Conservation (phyloP, 1,284 basidiomycete species). For the Meripilus lineatus region DNA sequence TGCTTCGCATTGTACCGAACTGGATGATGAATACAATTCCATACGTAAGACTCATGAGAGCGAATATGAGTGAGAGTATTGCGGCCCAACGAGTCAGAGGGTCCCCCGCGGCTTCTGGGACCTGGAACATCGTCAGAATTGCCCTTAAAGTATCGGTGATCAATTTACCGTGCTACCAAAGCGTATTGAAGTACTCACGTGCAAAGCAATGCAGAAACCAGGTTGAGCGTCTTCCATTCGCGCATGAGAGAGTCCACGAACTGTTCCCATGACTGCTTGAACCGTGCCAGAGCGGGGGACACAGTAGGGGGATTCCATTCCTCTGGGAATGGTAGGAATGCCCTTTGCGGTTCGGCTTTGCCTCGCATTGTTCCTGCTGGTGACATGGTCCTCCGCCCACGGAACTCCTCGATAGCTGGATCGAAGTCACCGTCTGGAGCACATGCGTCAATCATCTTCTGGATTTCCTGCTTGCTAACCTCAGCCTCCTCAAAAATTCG, state of each 20-base stretch:
- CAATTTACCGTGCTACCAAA: not conserved
- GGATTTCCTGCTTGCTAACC: slow-evolving; percentile 65
- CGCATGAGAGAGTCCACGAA: slow-evolving; percentile 65
- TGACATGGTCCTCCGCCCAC: not conserved
- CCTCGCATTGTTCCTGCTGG: not conserved
- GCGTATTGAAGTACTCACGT: slow-evolving; percentile 43
- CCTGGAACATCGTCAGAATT: slow-evolving; percentile 72
- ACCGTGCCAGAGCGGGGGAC: slow-evolving; percentile 54
- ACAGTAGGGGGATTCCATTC: slow-evolving; percentile 58
- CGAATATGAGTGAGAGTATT: slow-evolving; percentile 61
- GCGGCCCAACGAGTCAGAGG: slow-evolving; percentile 64
- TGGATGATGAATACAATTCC: slow-evolving; percentile 75
- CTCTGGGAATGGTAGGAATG: slow-evolving; percentile 50
- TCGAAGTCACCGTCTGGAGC: slow-evolving; percentile 2
- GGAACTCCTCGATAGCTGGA: too few relatives aligned
- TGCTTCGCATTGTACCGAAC: slow-evolving; percentile 74
- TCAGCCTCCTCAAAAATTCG: slow-evolving; percentile 71
- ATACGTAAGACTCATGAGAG: slow-evolving; percentile 69
- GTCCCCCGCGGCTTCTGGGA: slow-evolving; percentile 50
- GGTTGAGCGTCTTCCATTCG: slow-evolving; percentile 76
- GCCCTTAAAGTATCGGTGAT: slow-evolving; percentile 38
- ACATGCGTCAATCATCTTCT: slow-evolving; percentile 57
- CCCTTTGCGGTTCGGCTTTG: not conserved
- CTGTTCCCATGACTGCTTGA: slow-evolving; percentile 68
- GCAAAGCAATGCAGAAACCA: slow-evolving; percentile 65